phyloP scores from a whole-genome alignment of 1,284 basidiomycete genomes.

The Ceraceosorus guamensis region DNA sequence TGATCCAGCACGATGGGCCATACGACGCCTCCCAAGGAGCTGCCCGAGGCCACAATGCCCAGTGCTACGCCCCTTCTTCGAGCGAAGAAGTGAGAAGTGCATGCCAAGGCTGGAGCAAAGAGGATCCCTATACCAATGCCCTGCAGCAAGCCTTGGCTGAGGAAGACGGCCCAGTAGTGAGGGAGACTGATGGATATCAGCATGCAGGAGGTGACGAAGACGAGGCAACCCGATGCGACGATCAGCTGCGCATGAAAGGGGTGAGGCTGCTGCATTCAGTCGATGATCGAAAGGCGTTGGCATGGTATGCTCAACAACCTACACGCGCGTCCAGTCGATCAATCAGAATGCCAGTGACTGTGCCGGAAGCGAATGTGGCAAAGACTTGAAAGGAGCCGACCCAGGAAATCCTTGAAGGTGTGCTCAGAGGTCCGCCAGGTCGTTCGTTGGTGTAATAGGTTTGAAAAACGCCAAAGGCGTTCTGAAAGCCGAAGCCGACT shows the following conservation, averaged over 20 bases:
- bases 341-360: no score
- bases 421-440: no score
- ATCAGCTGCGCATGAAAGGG: no score
- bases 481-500: conserved; percentile 1
- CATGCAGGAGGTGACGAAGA: conserved; percentile 6
- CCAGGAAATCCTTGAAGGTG: no score
- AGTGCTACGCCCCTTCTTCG: background rate
- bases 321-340: no score
- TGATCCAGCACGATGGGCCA: conserved; percentile 29
- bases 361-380: no score
- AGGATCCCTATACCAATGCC: conserved; percentile 9
- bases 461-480: conserved; percentile 4
- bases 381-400: no score
- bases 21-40: conserved; percentile 28
- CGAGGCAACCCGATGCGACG: conserved; percentile 1
- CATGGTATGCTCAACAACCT: no score
- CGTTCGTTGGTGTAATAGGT: background rate
- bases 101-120: conserved; percentile 7
- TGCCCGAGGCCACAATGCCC: conserved; percentile 30
- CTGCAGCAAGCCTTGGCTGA: conserved; percentile 5
- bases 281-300: no score
- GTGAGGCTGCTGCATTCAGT: no score
- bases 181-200: conserved; percentile 5
- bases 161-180: conserved; percentile 9
- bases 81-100: conserved; percentile 7